phyloP scores from a whole-genome alignment of 306 rosid species.

The Rosa rugosa region DNA sequence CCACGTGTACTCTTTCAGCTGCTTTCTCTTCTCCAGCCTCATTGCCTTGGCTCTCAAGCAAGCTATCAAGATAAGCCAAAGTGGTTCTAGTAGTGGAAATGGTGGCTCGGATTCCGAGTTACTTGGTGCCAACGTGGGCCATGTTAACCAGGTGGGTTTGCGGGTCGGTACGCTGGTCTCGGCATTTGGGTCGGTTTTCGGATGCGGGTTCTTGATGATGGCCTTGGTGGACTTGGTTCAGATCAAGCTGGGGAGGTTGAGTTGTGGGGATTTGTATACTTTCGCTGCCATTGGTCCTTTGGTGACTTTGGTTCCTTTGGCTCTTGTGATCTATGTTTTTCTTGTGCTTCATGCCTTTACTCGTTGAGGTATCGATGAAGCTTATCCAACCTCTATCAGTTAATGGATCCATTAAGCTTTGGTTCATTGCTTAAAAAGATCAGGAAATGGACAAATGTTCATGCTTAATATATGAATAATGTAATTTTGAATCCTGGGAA shows the following conservation, averaged over 20 bases:
- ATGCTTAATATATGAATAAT: neutral
- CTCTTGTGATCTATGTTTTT: constrained; percentile 54
- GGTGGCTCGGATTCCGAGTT: neutral
- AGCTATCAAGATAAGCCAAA: constrained; percentile 43
- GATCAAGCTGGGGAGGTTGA: constrained; percentile 70
- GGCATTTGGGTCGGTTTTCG: constrained; percentile 68
- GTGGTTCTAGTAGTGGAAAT: neutral
- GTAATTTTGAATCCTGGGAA: neutral
- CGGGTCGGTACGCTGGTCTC: constrained; percentile 65
- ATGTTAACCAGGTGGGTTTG: constrained; percentile 47
- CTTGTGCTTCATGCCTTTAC: constrained; percentile 70
- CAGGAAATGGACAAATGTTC: neutral
- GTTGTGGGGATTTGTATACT: constrained; percentile 60
- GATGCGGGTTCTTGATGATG: constrained; percentile 80
- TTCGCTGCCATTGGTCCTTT: constrained; percentile 60
- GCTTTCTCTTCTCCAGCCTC: constrained; percentile 92
- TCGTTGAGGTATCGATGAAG: constrained; percentile 33
- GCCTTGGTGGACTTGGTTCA: constrained; percentile 79
- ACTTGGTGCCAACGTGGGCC: constrained; percentile 24
- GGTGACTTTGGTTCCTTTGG: constrained; percentile 75
- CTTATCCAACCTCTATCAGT: neutral
- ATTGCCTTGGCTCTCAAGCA: constrained; percentile 78
- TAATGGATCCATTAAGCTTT: neutral
- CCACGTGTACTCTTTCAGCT: constrained; percentile 89
- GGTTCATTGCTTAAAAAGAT: neutral